These are phyloP conservation scores for Talaromyces sp. DNA, from an alignment of 2,329 filamentous ascomycete species.

Conservation along the genomic window DNA sequence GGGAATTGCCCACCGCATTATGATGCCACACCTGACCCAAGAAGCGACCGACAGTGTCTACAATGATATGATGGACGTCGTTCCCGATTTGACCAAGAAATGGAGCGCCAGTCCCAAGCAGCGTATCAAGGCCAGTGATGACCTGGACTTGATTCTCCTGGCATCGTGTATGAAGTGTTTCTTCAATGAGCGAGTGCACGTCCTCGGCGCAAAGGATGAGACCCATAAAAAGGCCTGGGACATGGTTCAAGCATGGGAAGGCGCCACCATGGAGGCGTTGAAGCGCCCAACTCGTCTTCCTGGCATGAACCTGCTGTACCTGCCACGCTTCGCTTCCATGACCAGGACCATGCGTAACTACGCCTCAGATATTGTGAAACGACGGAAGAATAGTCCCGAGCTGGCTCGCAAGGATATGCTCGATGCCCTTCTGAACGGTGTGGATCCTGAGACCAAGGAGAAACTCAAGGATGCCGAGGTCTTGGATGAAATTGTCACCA, in stretches of 20 bases:
- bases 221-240: not conserved
- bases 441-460: slow-evolving; percentile 64
- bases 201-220: slow-evolving; percentile 32
- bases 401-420: slow-evolving; percentile 62
- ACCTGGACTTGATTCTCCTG: slow-evolving; percentile 59
- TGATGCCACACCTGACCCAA: slow-evolving; percentile 50
- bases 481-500: slow-evolving; percentile 69
- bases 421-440: slow-evolving; percentile 60
- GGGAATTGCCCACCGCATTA: slow-evolving; percentile 63
- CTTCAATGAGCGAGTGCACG: slow-evolving; percentile 55
- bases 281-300: slow-evolving; percentile 57
- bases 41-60: slow-evolving; percentile 47
- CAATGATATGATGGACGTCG: slow-evolving; percentile 51
- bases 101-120: slow-evolving; percentile 50
- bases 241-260: slow-evolving; percentile 56
- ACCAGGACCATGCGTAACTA: slow-evolving; percentile 60
- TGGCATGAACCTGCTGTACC: slow-evolving; percentile 55
- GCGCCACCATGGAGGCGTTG: slow-evolving; percentile 59
- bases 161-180: slow-evolving; percentile 56
- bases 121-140: slow-evolving; percentile 49
- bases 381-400: slow-evolving; percentile 57
- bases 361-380: slow-evolving; percentile 58
- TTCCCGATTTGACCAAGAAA: slow-evolving; percentile 53
- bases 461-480: slow-evolving; percentile 62
- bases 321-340: slow-evolving; percentile 58